Percentiles rank a stretch among this genome's conserved stretches.
These are phyloP conservation scores for Pseudocercospora vitis DNA, from an alignment of 2,329 filamentous ascomycete species.

Conservation along the genomic window DNA sequence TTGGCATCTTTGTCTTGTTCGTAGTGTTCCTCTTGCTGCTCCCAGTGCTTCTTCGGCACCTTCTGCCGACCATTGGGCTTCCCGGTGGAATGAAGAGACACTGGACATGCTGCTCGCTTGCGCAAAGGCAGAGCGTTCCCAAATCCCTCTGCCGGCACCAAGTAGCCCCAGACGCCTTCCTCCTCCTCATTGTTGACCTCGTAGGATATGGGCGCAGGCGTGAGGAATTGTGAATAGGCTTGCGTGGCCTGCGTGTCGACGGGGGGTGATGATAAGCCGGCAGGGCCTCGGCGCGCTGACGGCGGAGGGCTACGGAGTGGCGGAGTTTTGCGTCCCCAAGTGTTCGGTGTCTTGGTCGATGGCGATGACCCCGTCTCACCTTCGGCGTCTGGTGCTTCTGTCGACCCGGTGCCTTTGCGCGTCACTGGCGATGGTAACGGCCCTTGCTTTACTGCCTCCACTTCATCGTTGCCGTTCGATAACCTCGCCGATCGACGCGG, in stretches of 20 bases:
- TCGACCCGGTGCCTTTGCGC: slow-evolving; percentile 62
- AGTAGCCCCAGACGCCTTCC: slow-evolving; percentile 93
- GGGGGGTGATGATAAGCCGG: slow-evolving; percentile 62
- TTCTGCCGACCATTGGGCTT: slow-evolving; percentile 45
- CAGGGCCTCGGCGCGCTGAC: slow-evolving; percentile 36
- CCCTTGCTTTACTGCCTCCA: slow-evolving; percentile 50
- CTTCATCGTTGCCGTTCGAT: slow-evolving; percentile 38
- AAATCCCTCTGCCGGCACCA: slow-evolving; percentile 70
- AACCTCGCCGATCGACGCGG: slow-evolving; percentile 75
- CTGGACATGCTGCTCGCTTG: slow-evolving; percentile 69
- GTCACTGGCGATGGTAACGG: slow-evolving; percentile 83
- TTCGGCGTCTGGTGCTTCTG: slow-evolving; percentile 40
- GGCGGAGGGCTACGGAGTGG: slow-evolving; percentile 36
- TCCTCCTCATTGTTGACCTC: slow-evolving; percentile 81
- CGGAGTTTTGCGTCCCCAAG: slow-evolving; percentile 43
- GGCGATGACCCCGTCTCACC: slow-evolving; percentile 23
- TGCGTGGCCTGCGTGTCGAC: slow-evolving; percentile 64
- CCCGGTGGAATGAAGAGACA: slow-evolving; percentile 46
- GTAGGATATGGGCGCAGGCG: slow-evolving; percentile 69
- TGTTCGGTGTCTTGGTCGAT: slow-evolving; percentile 8
- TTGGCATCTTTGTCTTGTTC: slow-evolving; percentile 53
- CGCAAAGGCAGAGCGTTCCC: slow-evolving; percentile 68
- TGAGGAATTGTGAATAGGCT: slow-evolving; percentile 75
- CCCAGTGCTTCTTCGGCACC: slow-evolving; percentile 53
- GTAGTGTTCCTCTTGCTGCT: slow-evolving; percentile 62